phyloP scores from a whole-genome alignment of 2,329 filamentous ascomycete species.

The Alternaria gansuensis region DNA sequence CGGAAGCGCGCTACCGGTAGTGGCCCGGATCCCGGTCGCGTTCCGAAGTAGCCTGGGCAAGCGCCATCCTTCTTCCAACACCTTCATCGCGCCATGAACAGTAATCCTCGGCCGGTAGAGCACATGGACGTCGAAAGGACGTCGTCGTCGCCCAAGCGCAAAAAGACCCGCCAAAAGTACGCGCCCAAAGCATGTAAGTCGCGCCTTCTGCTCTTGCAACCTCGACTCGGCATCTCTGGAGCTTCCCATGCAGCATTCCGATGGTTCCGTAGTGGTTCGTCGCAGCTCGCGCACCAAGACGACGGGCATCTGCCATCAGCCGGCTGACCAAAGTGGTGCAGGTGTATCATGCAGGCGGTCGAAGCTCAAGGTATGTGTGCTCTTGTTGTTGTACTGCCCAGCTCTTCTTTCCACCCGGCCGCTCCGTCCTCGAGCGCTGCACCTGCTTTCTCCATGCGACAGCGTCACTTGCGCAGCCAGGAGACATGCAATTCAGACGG shows the following conservation, averaged over 20 bases:
- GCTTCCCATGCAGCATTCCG: slow-evolving; percentile 33
- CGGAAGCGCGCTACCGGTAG: slow-evolving; percentile 7
- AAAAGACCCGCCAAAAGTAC: slow-evolving; percentile 51
- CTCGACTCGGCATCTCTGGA: slow-evolving; percentile 7
- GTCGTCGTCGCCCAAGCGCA: slow-evolving; percentile 46
- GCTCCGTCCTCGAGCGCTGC: not conserved
- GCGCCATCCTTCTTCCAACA: slow-evolving; percentile 27
- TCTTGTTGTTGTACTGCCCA: not conserved
- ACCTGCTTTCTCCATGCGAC: slow-evolving; percentile 3
- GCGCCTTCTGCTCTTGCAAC: slow-evolving; percentile 11
- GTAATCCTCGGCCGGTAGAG: slow-evolving; percentile 27
- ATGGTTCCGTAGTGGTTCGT: slow-evolving; percentile 34
- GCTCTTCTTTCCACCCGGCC: not conserved
- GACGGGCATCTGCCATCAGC: not conserved
- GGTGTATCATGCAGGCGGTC: slow-evolving; percentile 48
- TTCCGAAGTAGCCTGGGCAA: slow-evolving; percentile 28
- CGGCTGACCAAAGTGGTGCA: slow-evolving; percentile 32
- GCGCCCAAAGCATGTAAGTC: slow-evolving; percentile 49
- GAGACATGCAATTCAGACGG: not conserved
- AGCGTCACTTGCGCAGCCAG: slow-evolving; percentile 1
- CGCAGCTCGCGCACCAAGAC: slow-evolving; percentile 8
- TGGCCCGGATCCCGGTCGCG: slow-evolving; percentile 24
- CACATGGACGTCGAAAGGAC: slow-evolving; percentile 33
- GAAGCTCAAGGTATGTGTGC: slow-evolving; percentile 46
- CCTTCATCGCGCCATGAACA: slow-evolving; percentile 37